Conservation (phyloP, 1,284 basidiomycete genomes). For the Fomes fomentarius region DNA sequence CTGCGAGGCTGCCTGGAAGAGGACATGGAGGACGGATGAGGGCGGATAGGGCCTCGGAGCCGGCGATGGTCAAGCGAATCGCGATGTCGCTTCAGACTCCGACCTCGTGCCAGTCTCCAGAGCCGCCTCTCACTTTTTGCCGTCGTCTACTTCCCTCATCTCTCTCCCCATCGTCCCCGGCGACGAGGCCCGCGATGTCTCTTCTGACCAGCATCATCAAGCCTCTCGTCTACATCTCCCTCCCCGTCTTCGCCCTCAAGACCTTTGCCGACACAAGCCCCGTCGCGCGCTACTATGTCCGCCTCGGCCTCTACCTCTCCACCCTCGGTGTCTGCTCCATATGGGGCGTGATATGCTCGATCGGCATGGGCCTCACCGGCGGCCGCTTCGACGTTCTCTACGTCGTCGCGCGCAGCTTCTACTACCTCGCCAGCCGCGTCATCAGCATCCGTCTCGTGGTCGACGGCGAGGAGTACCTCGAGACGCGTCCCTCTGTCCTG, state of each 20-base stretch:
- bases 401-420: constrained; percentile 87
- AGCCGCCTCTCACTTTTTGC: constrained; percentile 31
- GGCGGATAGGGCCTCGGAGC: constrained; percentile 3
- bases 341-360: constrained; percentile 75
- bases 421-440: constrained; percentile 66
- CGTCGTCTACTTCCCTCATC: constrained; percentile 22
- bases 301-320: constrained; percentile 74
- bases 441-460: constrained; percentile 78
- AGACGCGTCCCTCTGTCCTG: constrained; percentile 70
- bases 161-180: constrained; percentile 5
- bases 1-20: constrained; percentile 17
- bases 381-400: constrained; percentile 85
- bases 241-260: constrained; percentile 66
- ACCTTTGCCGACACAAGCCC: constrained; percentile 59
- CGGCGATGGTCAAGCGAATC: neutral
- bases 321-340: constrained; percentile 76
- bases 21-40: constrained; percentile 18
- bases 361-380: constrained; percentile 74
- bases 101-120: constrained; percentile 14
- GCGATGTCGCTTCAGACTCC: constrained; percentile 15
- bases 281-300: constrained; percentile 71
- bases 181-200: constrained; percentile 48
- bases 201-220: constrained; percentile 60
- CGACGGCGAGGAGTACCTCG: constrained; percentile 86
- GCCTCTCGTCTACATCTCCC: constrained; percentile 73